Evolutionary conservation across 1,284 basidiomycete species (phyloP), one percentile per base, ranked within the genome.

Genomic region (Cryptococcus jaspeensis): DNA sequence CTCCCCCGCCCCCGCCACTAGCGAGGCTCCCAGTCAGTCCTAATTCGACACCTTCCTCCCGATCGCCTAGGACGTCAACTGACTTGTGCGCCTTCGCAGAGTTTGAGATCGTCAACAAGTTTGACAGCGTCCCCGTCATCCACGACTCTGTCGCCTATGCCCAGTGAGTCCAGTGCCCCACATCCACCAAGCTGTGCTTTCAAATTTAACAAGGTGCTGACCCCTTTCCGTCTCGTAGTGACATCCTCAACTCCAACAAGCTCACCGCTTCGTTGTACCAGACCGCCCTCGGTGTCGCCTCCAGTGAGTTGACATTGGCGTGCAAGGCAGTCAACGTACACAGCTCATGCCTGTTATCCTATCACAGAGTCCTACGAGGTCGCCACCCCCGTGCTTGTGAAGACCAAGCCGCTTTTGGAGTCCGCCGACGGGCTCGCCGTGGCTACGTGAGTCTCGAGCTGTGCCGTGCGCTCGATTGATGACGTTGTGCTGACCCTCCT

Each of bases 141-240:
- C 74, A 77, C 59, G 76, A 76, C 64, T 72, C 73, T 47, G 62
- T 77, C 53, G 64, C 70, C 28, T 74, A 74, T 52, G 73, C 73
- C 37, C 69, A 76, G 75, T 73, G 22, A 68, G 75, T 71, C n/a
- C 7, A 22, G 16, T 15, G 13, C 13, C 35, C 13, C 38, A 12
- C 38, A 39, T 39, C 8, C 2, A 16, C 37, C 13, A 23, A 8
- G 22, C 18, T 23, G 20, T 20, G 23, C n/a, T n/a, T n/a, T n/a
- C n/a, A n/a, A n/a, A n/a, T n/a, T n/a, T n/a, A n/a, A n/a, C n/a
- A n/a, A n/a, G n/a, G n/a, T n/a, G 35, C 11, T 20, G n/a, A 28
- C 20, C 18, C 12, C 16, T 6, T 28, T 35, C 9, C 5, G 28
- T 9, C 4, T 32, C 28, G 4, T 25, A 8, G 11, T 22, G 15